Evolutionary conservation across 768 basidiomycete genomes (phyloP).

Genomic region (Suillus lakei): DNA sequence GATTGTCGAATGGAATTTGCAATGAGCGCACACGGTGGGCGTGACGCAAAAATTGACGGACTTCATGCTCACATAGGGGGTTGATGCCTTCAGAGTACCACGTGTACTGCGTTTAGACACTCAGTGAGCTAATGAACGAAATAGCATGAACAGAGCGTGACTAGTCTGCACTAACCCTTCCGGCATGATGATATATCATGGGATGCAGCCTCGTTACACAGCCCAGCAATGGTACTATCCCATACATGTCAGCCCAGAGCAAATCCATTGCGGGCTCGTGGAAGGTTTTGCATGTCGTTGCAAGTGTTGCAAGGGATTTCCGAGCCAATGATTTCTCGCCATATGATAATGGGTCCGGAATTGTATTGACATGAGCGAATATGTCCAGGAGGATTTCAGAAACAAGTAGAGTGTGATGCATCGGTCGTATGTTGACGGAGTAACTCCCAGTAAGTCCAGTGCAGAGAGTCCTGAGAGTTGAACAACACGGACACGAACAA

Average conservation of each 20-base stretch:
- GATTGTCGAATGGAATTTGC: conserved; percentile 4
- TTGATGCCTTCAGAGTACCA: background rate
- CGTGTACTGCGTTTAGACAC: background rate
- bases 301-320: conserved; percentile 1
- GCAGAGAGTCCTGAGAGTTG: background rate
- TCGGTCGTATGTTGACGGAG: background rate
- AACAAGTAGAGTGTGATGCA: background rate
- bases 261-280: background rate
- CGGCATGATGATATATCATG: conserved; percentile 2
- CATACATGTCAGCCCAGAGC: background rate
- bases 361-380: conserved; percentile 1
- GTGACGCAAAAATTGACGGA: conserved; percentile 6
- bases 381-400: conserved; percentile 1
- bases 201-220: conserved; percentile 4
- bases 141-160: background rate
- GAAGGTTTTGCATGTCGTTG: background rate
- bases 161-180: background rate
- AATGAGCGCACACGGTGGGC: conserved; percentile 2
- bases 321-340: background rate
- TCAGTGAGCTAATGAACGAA: background rate
- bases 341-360: background rate
- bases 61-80: conserved; percentile 1
- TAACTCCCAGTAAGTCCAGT: background rate
- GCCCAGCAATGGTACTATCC: background rate
- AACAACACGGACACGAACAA: background rate